These are phyloP conservation scores for Candida sp. DNA, from an alignment of 1,139 yeast genomes.

Conservation along the genomic window DNA sequence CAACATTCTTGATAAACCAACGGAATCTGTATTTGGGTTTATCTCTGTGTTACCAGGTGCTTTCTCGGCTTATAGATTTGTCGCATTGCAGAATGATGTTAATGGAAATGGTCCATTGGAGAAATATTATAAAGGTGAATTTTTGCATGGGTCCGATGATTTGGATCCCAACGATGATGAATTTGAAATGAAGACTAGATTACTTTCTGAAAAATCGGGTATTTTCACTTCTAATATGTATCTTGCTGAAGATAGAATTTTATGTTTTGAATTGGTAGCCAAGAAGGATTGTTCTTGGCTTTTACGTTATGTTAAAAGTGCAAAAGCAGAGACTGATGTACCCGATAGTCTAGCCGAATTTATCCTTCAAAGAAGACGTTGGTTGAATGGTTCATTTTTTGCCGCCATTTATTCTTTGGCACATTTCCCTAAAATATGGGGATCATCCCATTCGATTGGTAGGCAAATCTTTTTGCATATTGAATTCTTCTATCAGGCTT, in stretches of 20 bases:
- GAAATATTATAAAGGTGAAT: constrained; percentile 48
- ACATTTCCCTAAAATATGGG: constrained; percentile 44
- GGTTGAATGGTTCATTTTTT: constrained; percentile 50
- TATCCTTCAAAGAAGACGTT: constrained; percentile 47
- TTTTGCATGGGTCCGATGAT: constrained; percentile 43
- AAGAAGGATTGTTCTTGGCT: constrained; percentile 43
- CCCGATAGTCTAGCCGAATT: constrained; percentile 47
- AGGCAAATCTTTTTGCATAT: constrained; percentile 42
- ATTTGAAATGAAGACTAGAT: constrained; percentile 34
- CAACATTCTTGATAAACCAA: constrained; percentile 45
- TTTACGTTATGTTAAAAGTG: constrained; percentile 43
- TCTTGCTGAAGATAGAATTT: constrained; percentile 48
- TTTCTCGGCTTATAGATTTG: constrained; percentile 41
- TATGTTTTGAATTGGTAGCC: constrained; percentile 48
- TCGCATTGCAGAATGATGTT: constrained; percentile 40
- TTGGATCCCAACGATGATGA: constrained; percentile 47
- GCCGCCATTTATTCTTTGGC: constrained; percentile 47
- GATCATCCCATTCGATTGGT: constrained; percentile 37
- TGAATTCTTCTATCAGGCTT: constrained; percentile 42
- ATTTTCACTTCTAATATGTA: constrained; percentile 51
- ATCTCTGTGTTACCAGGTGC: constrained; percentile 49
- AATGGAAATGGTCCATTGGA: constrained; percentile 46
- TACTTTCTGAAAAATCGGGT: constrained; percentile 44
- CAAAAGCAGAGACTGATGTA: constrained; percentile 49
- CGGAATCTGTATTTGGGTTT: constrained; percentile 45